phyloP scores from a whole-genome alignment of 768 basidiomycete genomes.

The Leucosporidium yakuticum region DNA sequence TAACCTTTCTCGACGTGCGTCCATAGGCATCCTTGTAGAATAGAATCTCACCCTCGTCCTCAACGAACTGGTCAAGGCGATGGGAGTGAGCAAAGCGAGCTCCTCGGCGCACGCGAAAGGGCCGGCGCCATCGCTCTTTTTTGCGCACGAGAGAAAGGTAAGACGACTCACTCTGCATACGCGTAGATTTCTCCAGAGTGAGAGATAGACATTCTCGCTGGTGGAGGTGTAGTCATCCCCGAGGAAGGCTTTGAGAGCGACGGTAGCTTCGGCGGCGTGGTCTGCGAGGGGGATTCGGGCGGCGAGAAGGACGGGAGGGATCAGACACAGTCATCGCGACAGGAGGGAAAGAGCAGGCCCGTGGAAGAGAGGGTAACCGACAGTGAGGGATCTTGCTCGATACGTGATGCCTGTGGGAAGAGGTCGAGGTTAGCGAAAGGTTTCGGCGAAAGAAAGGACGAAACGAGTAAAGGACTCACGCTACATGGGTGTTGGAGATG shows the following conservation, averaged over 20 bases:
- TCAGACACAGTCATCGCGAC: too few relatives aligned
- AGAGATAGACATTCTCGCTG: conserved; percentile 52
- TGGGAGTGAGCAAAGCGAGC: neutral
- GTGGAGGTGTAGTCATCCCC: conserved; percentile 47
- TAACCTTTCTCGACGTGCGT: conserved; percentile 63
- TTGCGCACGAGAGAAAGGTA: neutral
- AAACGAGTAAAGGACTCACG: neutral
- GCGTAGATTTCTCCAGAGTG: conserved; percentile 56
- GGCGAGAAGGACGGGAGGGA: neutral
- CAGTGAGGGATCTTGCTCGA: conserved; percentile 92
- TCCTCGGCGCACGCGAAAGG: conserved; percentile 1
- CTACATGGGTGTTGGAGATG: conserved; percentile 81
- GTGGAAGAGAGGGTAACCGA: neutral
- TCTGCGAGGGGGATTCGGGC: conserved; percentile 1
- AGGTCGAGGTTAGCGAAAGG: conserved; percentile 49
- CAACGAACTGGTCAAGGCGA: conserved; percentile 61
- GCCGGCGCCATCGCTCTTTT: neutral
- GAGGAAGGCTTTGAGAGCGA: conserved; percentile 71
- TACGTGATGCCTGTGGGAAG: conserved; percentile 86
- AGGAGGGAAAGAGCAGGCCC: too few relatives aligned
- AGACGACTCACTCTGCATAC: conserved; percentile 60
- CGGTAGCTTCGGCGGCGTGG: conserved; percentile 75
- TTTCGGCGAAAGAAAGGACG: neutral
- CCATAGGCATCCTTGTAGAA: conserved; percentile 87
- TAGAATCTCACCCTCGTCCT: conserved; percentile 82